Evolutionary conservation across 371 early-diverging fungal species (phyloP), one percentile per base, ranked within the genome.

Genomic region (Coemansia sp.): DNA sequence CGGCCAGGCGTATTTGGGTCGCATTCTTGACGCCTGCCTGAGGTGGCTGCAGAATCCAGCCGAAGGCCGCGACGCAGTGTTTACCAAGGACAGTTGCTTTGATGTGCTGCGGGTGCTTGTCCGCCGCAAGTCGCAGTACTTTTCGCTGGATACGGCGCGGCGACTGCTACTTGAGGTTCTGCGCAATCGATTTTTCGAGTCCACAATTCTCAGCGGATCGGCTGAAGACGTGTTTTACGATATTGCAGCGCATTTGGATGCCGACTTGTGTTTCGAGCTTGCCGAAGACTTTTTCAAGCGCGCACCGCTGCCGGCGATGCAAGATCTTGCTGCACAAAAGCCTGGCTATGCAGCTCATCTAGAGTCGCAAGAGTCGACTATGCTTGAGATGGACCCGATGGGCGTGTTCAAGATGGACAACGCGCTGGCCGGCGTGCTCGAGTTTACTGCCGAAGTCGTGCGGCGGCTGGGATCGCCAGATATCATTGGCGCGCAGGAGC

Each of bases 71-170:
- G 78, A 79, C 55, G 77, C 72, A 1, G 79, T 79, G 25, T 79
- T 79, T 21, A 58, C 51, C 47, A 78, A 78, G 51, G 79, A 79
- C 65, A 79, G 78, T 62, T 79, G 79, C 65, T 67, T 79, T 42
- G 79, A 79, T 37, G 79, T 79, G n/a, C 53, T 79, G 65, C 79
- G 79, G 11, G 78, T 79, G 16, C 68, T 79, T 23, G 78, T 79
- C 11, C 77, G 78, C 12, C 65, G 72, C 51, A 66, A 77, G 59
- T 79, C 71, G 28, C 79, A 78, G 55, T 52, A 71, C 62, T 75
- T 79, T 64, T 44, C 71, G 20, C 50, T 79, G 47, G 62, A 64
- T 14, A 42, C 65, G 5, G 64, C 79, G 25, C 71, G 79, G n/a
- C 39, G 52, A 20, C 72, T 79, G 40, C 59, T 75, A 9, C 71